These are phyloP conservation scores for Arctostaphylos glauca DNA, from an alignment of 148 eudicot species.

Conservation along the genomic window DNA sequence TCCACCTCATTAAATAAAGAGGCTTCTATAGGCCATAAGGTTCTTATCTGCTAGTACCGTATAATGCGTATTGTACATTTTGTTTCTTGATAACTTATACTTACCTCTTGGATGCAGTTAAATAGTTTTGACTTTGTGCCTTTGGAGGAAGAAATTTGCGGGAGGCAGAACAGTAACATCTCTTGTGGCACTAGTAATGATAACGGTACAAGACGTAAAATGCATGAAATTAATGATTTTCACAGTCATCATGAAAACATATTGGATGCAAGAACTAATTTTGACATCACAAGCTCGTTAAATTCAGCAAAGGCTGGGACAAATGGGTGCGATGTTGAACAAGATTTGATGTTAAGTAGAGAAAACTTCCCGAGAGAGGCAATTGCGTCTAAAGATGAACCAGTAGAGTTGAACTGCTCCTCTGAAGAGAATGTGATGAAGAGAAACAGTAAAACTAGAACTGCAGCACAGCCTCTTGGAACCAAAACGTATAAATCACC, in stretches of 20 bases:
- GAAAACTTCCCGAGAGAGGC: conserved; percentile 20
- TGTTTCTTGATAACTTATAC: conserved; percentile 11
- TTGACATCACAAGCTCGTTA: conserved; percentile 18
- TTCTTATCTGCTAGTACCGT: conserved; percentile 19
- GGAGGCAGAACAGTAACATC: conserved; percentile 25
- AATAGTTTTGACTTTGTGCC: conserved; percentile 32
- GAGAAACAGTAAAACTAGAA: conserved; percentile 35
- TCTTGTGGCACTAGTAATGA: conserved; percentile 29
- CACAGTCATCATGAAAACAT: conserved; percentile 26
- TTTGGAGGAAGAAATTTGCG: conserved; percentile 32
- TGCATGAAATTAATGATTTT: conserved; percentile 28
- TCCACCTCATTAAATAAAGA: conserved; percentile 26
- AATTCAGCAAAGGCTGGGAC: conserved; percentile 22
- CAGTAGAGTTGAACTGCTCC: conserved; percentile 25
- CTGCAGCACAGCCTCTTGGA: conserved; percentile 29
- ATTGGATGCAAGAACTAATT: conserved; percentile 16
- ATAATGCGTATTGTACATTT: not conserved
- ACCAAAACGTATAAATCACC: conserved; percentile 42
- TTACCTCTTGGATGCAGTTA: conserved; percentile 39
- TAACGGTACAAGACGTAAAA: conserved; percentile 28
- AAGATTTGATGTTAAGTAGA: conserved; percentile 17
- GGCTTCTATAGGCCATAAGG: conserved; percentile 44
- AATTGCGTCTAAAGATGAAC: conserved; percentile 30
- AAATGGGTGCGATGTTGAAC: conserved; percentile 25
- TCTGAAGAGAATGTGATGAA: conserved; percentile 28